These are phyloP conservation scores for Amanita rubescens DNA, from an alignment of 768 basidiomycete species.

Conservation along the genomic window DNA sequence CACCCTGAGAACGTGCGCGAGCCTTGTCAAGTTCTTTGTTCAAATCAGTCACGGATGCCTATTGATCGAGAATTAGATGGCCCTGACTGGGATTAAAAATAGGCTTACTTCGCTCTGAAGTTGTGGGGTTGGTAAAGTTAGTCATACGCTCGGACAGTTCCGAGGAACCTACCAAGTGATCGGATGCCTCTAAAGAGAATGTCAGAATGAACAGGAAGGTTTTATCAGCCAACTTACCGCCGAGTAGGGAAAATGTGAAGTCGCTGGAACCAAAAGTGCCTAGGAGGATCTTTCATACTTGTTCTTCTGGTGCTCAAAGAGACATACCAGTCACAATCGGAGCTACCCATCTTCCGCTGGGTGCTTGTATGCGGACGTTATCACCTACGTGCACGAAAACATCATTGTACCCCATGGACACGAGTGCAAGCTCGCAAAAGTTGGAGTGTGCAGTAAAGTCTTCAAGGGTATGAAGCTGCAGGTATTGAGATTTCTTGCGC, in stretches of 20 bases:
- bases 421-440: constrained; percentile 80
- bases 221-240: constrained; percentile 37
- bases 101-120: constrained; percentile 26
- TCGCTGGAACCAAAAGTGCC: constrained; percentile 76
- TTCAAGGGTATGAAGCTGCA: constrained; percentile 70
- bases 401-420: constrained; percentile 62
- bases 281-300: constrained; percentile 8
- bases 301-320: neutral
- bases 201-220: neutral
- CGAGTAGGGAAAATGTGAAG: constrained; percentile 70
- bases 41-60: constrained; percentile 84
- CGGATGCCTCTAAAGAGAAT: constrained; percentile 42
- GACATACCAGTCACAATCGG: constrained; percentile 69
- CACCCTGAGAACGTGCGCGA: constrained; percentile 32
- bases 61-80: constrained; percentile 2
- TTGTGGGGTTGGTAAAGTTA: constrained; percentile 2
- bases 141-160: neutral
- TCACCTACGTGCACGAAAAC: constrained; percentile 89
- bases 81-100: neutral
- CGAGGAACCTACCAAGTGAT: constrained; percentile 44
- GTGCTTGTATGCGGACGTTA: constrained; percentile 64
- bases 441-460: constrained; percentile 89
- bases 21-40: constrained; percentile 72
- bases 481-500: neutral
- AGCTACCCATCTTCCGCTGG: constrained; percentile 66